Base-by-base conservation (phyloP, 2,329 filamentous ascomycete genomes). In the Colletotrichum lindemuthianum region DNA sequence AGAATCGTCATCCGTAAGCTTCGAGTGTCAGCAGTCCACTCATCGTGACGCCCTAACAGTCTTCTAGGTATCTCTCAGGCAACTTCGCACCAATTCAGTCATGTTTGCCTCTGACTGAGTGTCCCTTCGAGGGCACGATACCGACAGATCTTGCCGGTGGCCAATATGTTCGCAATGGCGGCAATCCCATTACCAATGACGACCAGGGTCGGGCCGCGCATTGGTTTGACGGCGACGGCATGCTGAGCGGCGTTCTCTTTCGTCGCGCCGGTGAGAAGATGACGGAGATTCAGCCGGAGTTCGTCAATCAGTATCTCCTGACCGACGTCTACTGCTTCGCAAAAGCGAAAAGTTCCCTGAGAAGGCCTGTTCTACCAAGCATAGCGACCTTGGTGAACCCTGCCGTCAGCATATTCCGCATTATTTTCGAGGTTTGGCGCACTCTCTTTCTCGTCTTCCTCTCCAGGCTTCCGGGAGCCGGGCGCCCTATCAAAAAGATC, bases 151-250 rank as follows among this genome's bases (percentile, higher is more conserved):
- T 92, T 44, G 81, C 82, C 8, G 90, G 88, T 2, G 90, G 90
- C 11, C 85, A 92, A 74, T 92, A 92, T 70, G 86, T 92, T 34
- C 86, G 90, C 13, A 92, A 92, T 72, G 90, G 90, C 44, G 88
- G 86, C 34, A 92, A 92, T 70, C 89, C 90, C 6, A 79, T 90
- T 8, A 82, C 82, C 34, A 88, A 91, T 63, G 79, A 85, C 24
- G 85, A 90, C 58, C 73, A 86, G 3, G 83, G 82, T 43, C 82
- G 88, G 67, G 87, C 90, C 71, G 84, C 87, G 8, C 90, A 92
- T 72, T 92, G 89, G 89, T 92, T 92, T 66, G 90, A 92, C 69
- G 90, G 90, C 37, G 89, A 92, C 72, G 90, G 90, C 5, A 92
- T 92, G 90, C 83, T 92, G 10, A 86, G 86, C 36, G 90, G 90